A percentile compares a stretch with the other conserved stretches of the same genome.
Evolutionary conservation across 2,329 filamentous ascomycete genomes (phyloP).

Genomic region (Plectosphaerella plurivora): DNA sequence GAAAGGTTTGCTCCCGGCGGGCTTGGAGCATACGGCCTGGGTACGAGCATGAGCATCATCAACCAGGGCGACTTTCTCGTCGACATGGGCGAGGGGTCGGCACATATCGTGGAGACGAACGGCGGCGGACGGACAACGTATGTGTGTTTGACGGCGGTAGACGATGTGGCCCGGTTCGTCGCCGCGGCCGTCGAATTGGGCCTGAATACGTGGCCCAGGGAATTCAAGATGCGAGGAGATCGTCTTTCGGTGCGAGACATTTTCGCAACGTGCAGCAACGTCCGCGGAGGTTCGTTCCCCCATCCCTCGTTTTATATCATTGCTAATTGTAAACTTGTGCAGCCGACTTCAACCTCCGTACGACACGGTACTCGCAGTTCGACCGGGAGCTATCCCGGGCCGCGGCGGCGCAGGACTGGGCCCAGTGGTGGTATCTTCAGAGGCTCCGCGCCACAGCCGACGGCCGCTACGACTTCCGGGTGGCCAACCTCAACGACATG

Average conservation of each 20-base stretch:
- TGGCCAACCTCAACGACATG: constrained; percentile 54
- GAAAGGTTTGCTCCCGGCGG: constrained; percentile 69
- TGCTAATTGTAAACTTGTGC: constrained; percentile 2
- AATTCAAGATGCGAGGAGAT: constrained; percentile 67
- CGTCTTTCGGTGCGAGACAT: constrained; percentile 57
- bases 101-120: constrained; percentile 56
- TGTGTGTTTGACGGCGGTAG: constrained; percentile 64
- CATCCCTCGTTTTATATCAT: background rate
- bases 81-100: constrained; percentile 52
- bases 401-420: constrained; percentile 38
- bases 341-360: constrained; percentile 35
- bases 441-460: constrained; percentile 64
- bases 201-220: constrained; percentile 57
- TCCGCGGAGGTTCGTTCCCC: constrained; percentile 40
- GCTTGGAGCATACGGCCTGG: constrained; percentile 55
- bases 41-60: constrained; percentile 46
- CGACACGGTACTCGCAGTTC: constrained; percentile 34
- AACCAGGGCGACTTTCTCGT: constrained; percentile 63
- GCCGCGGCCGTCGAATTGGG: constrained; percentile 64
- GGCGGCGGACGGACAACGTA: constrained; percentile 42
- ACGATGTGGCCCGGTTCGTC: constrained; percentile 67
- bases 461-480: constrained; percentile 61
- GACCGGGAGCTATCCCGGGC: constrained; percentile 15
- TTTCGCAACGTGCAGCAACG: constrained; percentile 41
- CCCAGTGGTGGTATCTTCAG: constrained; percentile 50